A percentile compares a stretch with the other conserved stretches of the same genome.
Conservation (phyloP, 768 basidiomycete genomes). For the Hypholoma sublateritium region DNA sequence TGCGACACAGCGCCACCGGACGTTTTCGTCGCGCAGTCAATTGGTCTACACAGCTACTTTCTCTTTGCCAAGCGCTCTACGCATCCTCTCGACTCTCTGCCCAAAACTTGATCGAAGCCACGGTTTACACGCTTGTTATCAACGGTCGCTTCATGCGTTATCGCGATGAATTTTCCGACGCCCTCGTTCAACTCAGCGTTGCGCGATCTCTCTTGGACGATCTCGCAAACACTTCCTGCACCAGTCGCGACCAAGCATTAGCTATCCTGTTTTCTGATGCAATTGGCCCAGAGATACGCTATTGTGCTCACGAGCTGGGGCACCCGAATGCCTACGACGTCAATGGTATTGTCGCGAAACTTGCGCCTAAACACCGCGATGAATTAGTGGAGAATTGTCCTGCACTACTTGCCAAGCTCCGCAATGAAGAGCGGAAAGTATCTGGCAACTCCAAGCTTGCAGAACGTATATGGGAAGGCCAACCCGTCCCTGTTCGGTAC, state of each 20-base stretch:
- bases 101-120: constrained; percentile 63
- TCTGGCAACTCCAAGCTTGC: constrained; percentile 54
- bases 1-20: constrained; percentile 74
- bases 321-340: constrained; percentile 78
- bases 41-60: constrained; percentile 77
- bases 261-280: constrained; percentile 83
- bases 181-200: constrained; percentile 73
- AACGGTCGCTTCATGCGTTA: constrained; percentile 84
- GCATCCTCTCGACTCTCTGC: constrained; percentile 51
- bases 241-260: constrained; percentile 85
- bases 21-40: constrained; percentile 78
- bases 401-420: constrained; percentile 49
- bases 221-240: constrained; percentile 60
- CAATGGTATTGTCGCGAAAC: constrained; percentile 67
- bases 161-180: constrained; percentile 73
- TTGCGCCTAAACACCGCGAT: constrained; percentile 55
- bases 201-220: constrained; percentile 74
- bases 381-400: constrained; percentile 67
- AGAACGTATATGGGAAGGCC: constrained; percentile 75
- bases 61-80: constrained; percentile 68
- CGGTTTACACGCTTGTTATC: constrained; percentile 76
- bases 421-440: constrained; percentile 38
- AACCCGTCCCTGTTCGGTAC: constrained; percentile 81
- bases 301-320: constrained; percentile 89
- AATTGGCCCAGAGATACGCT: constrained; percentile 87